Evolutionary conservation across 2,329 filamentous ascomycete genomes (phyloP).

Genomic region (Ophiostoma montium): DNA sequence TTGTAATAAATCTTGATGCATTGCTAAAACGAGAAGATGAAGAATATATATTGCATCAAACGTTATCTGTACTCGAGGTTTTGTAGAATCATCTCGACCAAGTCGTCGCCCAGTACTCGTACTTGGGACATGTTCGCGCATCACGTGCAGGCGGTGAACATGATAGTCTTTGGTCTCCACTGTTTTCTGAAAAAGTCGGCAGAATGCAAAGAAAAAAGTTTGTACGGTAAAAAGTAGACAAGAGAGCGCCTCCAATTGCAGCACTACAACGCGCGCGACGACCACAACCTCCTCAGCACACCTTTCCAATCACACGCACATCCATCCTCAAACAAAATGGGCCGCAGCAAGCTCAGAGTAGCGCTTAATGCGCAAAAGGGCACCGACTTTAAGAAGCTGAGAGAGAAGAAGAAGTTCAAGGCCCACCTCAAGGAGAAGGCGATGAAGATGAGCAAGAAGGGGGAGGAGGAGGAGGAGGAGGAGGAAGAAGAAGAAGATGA

Average conservation of each 20-base stretch:
- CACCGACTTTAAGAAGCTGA: conserved; percentile 36
- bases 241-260: too few species aligned
- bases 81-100: too few species aligned
- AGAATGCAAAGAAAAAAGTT: conserved; percentile 3
- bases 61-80: too few species aligned
- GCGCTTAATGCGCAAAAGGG: conserved; percentile 42
- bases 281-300: not conserved
- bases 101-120: too few species aligned
- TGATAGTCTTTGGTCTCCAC: not conserved
- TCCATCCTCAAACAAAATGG: conserved; percentile 11
- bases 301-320: not conserved
- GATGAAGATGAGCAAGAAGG: conserved; percentile 25
- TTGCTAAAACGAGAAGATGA: too few species aligned
- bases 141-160: conserved; percentile 8
- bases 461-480: conserved; percentile 22
- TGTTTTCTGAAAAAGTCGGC: not conserved
- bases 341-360: conserved; percentile 33
- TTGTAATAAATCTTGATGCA: too few species aligned
- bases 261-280: too few species aligned
- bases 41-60: too few species aligned
- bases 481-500: conserved; percentile 22
- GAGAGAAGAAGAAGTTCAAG: conserved; percentile 34
- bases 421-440: conserved; percentile 21
- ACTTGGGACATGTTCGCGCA: too few species aligned
- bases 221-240: not conserved